Base-by-base conservation (phyloP, 495 filamentous ascomycete genomes). In the Penicillium paxilli region DNA sequence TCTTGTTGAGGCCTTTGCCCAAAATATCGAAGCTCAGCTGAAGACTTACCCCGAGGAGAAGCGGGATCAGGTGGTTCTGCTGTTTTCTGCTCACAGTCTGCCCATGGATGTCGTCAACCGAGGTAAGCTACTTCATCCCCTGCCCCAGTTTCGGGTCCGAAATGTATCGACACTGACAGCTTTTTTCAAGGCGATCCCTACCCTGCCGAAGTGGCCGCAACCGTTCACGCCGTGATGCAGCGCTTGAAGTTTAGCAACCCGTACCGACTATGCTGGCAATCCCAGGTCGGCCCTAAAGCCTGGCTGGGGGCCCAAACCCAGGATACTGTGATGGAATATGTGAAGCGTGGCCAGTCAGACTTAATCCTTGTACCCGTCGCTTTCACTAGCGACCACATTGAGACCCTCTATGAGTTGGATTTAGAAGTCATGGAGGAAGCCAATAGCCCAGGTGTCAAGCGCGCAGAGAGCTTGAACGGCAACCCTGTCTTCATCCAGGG, bases 311-410 rank as follows among this genome's bases (percentile, higher is more conserved):
- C 95, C 25, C 95, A 98, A 69, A 98, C 95, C 1, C 83, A 83
- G 57, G 84, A 85, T 54, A 92, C 95, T 0, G 95, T 99, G 12
- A 82, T 91, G 65, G 77, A 88, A 28, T 96, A 96, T 63, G 87
- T 98, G 49, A 84, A 88, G 63, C 91, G 94, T 66, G 93, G 92
- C 2, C 88, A 96, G 65, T 93, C 87, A 24, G 90, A 99, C 63
- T 76, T 99, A 24, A 78, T 97, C 6, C 79, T 99, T 3, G 91
- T 99, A 54, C 95, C 95, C 1, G 94, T 99, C 52, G 95, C 95
- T 9, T 99, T 99, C 65, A 99, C 95, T 1, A 94, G 89, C 46
- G 95, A 99, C 62, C 95, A 99, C 63, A 99, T 99, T 59, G 95
- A 99, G 72, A 99, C 95, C 2, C 79, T 99, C 2, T 96, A 87